phyloP scores from a whole-genome alignment of 2,329 filamentous ascomycete species.

The Neocucurbitaria cava region DNA sequence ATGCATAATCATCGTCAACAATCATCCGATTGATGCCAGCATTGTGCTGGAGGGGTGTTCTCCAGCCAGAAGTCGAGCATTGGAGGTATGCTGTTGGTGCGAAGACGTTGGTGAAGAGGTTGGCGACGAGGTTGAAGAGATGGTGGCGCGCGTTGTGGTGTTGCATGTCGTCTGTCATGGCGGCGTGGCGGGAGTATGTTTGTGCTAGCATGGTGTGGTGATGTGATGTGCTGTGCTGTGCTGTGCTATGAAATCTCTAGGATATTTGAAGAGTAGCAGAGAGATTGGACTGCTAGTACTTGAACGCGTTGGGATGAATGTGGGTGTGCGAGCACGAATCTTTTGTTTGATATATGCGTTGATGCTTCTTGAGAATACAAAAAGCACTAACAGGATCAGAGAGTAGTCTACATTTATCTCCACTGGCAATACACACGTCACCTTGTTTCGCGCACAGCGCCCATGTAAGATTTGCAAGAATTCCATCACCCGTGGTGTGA shows the following conservation, averaged over 20 bases:
- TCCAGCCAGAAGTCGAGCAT: slow-evolving; percentile 14
- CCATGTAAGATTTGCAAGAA: background rate
- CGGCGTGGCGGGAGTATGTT: background rate
- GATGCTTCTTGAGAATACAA: too few relatives aligned
- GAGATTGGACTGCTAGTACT: background rate
- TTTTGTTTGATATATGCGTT: background rate
- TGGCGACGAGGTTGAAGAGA: slow-evolving; percentile 16
- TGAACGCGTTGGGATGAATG: too few relatives aligned
- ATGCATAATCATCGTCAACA: slow-evolving; percentile 20
- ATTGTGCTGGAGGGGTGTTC: background rate
- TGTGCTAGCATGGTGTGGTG: slow-evolving; percentile 1
- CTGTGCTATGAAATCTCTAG: slow-evolving; percentile 2
- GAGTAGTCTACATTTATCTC: too few relatives aligned
- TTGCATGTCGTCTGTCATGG: background rate
- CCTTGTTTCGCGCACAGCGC: too few relatives aligned
- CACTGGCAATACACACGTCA: background rate
- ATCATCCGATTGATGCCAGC: slow-evolving; percentile 3
- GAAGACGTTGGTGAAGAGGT: slow-evolving; percentile 22
- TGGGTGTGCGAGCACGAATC: background rate
- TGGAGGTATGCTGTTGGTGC: slow-evolving; percentile 18
- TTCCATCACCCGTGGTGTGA: background rate
- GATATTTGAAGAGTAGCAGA: slow-evolving; percentile 11
- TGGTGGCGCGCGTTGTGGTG: slow-evolving; percentile 9
- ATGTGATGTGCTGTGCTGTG: too few relatives aligned
- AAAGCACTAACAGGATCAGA: too few relatives aligned